Base-by-base conservation (phyloP, 768 basidiomycete genomes). In the Flagelloscypha sp. region DNA sequence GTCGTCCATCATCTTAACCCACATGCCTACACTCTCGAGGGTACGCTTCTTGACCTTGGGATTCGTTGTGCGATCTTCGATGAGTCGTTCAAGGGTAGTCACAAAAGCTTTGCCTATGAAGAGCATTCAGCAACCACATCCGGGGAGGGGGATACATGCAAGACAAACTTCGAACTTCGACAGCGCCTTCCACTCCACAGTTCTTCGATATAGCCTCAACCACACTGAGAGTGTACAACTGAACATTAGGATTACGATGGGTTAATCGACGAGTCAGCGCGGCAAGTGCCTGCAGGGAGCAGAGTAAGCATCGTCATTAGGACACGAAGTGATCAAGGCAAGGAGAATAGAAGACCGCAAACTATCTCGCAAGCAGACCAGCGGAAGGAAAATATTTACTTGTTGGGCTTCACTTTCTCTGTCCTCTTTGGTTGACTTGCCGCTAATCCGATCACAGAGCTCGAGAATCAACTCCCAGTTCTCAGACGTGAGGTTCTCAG, bases 401-500 rank as follows among this genome's bases (percentile, higher is more conserved):
- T 71, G 59, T 52, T 82, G 76, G 2, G 87, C 84, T 44, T 99
- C 94, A 9, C 92, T 90, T n/a, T n/a, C n/a, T n/a, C n/a, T n/a
- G n/a, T n/a, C n/a, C n/a, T n/a, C n/a, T n/a, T n/a, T n/a, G n/a
- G n/a, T n/a, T n/a, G n/a, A n/a, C n/a, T n/a, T n/a, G n/a, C n/a
- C n/a, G n/a, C n/a, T n/a, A n/a, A n/a, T n/a, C n/a, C n/a, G n/a
- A 65, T 99, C 95, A 48, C 92, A 95, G n/a, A 98, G 59, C 48
- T 85, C 89, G 32, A 97, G 54, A 43, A 93, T 88, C 40, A 90
- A 66, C 54, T 92, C 92, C 95, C 95, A 99, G 58, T 95, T 87
- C 63, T 95, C 94, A 37, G 72, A 69, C 1, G 93, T 93, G 40
- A 93, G 66, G 56, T 90, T 92, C 73, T 98, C 95, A 56, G 93